phyloP scores from a whole-genome alignment of 306 rosid genomes.

The Clitoria ternatea region DNA sequence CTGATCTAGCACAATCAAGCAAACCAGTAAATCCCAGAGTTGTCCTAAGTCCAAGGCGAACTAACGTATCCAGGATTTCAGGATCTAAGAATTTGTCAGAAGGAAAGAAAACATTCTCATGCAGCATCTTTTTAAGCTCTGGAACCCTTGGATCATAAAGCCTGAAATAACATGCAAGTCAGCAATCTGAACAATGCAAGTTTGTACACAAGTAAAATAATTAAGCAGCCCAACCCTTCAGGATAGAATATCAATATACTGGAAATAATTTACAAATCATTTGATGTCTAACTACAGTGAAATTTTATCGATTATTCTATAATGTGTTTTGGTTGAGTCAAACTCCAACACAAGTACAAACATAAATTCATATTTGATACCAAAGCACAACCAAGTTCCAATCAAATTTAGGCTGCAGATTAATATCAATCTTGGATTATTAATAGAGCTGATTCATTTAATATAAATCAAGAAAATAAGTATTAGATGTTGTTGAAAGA shows the following conservation, averaged over 20 bases:
- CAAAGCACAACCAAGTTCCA: conserved; percentile 2
- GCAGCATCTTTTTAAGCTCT: conserved; percentile 60
- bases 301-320: background rate
- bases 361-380: background rate
- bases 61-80: conserved; percentile 67
- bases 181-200: conserved; percentile 9
- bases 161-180: conserved; percentile 56
- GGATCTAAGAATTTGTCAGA: conserved; percentile 66
- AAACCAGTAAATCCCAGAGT: conserved; percentile 85
- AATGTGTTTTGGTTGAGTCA: conserved; percentile 5
- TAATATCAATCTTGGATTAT: background rate
- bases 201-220: conserved; percentile 6
- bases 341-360: conserved; percentile 12
- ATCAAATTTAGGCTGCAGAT: background rate
- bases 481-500: no score
- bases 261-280: background rate
- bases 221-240: conserved; percentile 2
- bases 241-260: conserved; percentile 11
- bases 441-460: background rate
- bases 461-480: background rate
- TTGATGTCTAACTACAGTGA: background rate
- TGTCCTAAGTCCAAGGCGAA: conserved; percentile 76
- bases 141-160: conserved; percentile 94
- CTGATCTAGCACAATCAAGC: conserved; percentile 90
- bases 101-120: conserved; percentile 67